A percentile compares a stretch with the other conserved stretches of the same genome.
These are phyloP conservation scores for Hanseniaspora occidentalis DNA, from an alignment of 805 yeast species.

Conservation along the genomic window DNA sequence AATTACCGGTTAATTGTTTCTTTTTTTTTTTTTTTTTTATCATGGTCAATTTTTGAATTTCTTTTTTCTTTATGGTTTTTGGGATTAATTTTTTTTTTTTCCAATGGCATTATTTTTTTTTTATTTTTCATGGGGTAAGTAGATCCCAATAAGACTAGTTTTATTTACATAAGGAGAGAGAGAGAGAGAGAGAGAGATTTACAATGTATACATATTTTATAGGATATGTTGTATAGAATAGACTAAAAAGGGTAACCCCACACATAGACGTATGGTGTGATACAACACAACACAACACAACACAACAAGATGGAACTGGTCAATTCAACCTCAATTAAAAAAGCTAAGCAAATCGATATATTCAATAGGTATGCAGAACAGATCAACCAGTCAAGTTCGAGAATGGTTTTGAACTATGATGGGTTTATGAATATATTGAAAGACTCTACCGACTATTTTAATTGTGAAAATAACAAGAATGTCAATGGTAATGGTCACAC, in stretches of 20 bases:
- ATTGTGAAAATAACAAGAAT: conserved; percentile 7
- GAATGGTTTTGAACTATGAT: conserved; percentile 24
- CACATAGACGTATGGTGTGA: too few species aligned
- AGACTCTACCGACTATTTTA: neutral
- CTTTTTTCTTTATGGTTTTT: too few species aligned
- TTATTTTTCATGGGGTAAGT: too few species aligned
- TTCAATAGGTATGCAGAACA: conserved; percentile 29
- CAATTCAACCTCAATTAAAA: conserved; percentile 25
- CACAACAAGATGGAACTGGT: conserved; percentile 24
- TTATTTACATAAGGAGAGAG: too few species aligned
- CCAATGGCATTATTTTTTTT: too few species aligned
- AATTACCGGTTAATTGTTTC: neutral
- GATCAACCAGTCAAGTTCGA: conserved; percentile 7
- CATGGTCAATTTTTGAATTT: too few species aligned
- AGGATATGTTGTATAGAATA: neutral
- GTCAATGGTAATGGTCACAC: conserved; percentile 19
- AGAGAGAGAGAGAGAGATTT: too few species aligned
- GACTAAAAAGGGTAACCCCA: neutral
- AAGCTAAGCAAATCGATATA: conserved; percentile 29
- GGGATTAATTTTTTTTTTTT: too few species aligned
- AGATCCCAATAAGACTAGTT: too few species aligned
- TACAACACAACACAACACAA: neutral
- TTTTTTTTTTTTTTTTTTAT: too few species aligned
- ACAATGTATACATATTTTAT: neutral
- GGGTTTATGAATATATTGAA: conserved; percentile 24